Percentiles rank a stretch among this genome's conserved stretches.
Evolutionary conservation across 2,329 filamentous ascomycete genomes (phyloP).

Genomic region (Coleophoma crateriformis): DNA sequence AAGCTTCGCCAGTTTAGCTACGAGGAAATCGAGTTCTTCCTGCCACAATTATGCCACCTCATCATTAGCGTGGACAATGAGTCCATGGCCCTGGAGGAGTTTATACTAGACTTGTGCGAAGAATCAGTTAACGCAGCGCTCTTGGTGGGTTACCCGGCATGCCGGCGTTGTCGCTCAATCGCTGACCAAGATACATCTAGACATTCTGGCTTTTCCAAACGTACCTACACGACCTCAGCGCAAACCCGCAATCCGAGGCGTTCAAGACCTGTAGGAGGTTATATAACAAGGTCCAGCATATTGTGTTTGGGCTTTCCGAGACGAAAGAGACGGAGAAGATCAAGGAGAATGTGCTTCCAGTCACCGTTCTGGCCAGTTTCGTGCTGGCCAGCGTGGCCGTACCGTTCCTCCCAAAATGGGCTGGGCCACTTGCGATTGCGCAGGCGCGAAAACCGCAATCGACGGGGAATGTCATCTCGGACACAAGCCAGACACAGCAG

Average conservation of each 20-base stretch:
- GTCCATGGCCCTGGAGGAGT: conserved; percentile 87
- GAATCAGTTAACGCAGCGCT: conserved; percentile 81
- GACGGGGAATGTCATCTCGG: conserved; percentile 54
- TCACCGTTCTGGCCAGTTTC: conserved; percentile 75
- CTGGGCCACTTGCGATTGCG: conserved; percentile 74
- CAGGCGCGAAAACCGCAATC: conserved; percentile 73
- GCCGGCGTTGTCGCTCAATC: conserved; percentile 2
- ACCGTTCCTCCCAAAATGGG: conserved; percentile 71
- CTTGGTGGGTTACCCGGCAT: conserved; percentile 50
- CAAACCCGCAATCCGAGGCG: conserved; percentile 66
- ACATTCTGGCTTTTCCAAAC: conserved; percentile 91
- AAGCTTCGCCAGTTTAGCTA: conserved; percentile 87
- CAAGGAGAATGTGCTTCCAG: conserved; percentile 74
- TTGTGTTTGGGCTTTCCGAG: conserved; percentile 76
- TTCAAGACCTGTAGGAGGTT: conserved; percentile 80
- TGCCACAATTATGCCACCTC: conserved; percentile 81
- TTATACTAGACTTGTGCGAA: conserved; percentile 78
- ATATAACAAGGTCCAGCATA: conserved; percentile 84
- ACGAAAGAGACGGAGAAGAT: conserved; percentile 66
- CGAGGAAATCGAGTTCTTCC: conserved; percentile 89
- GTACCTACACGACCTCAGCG: conserved; percentile 75
- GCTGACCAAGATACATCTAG: conserved; percentile 35
- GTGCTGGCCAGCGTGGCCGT: conserved; percentile 72
- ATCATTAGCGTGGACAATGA: conserved; percentile 86
- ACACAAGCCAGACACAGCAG: conserved; percentile 42